These are phyloP conservation scores for Conidiobolus incongruus DNA, from an alignment of 371 early-diverging fungal genomes.

Conservation along the genomic window DNA sequence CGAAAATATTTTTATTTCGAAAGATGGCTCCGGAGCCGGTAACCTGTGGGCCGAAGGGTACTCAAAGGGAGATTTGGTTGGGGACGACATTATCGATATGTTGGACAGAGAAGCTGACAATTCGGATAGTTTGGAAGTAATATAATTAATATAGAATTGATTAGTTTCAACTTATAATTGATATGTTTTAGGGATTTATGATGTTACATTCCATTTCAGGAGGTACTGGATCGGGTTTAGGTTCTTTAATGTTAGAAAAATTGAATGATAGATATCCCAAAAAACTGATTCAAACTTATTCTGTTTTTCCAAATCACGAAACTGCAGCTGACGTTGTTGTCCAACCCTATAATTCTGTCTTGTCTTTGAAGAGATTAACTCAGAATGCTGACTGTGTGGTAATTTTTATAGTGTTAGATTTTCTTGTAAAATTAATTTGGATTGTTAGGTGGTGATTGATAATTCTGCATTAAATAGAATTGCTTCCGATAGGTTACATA, in stretches of 20 bases:
- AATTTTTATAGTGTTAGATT: conserved; percentile 7
- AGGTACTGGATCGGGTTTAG: conserved; percentile 93
- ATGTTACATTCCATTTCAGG: conserved; percentile 88
- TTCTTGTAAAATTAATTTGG: not conserved
- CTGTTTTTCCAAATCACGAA: conserved; percentile 98
- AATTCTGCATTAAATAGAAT: conserved; percentile 89
- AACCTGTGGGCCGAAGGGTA: conserved; percentile 92
- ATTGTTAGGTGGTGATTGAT: conserved; percentile 56
- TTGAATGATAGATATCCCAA: conserved; percentile 94
- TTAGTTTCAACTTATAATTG: not conserved
- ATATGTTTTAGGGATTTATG: conserved; percentile 40
- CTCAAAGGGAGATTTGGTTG: conserved; percentile 44
- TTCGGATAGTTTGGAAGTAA: conserved; percentile 66
- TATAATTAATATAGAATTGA: not conserved
- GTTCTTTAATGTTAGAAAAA: conserved; percentile 69
- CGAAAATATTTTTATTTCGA: conserved; percentile 71
- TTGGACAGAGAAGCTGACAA: conserved; percentile 89
- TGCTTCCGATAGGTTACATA: conserved; percentile 81
- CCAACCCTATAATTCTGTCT: conserved; percentile 98
- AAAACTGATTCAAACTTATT: conserved; percentile 93
- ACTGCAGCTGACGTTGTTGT: conserved; percentile 97
- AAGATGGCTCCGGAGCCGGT: conserved; percentile 91
- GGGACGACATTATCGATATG: conserved; percentile 78
- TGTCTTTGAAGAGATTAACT: conserved; percentile 80
- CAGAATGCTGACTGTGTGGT: conserved; percentile 89